Percentiles rank a stretch among this genome's conserved stretches.
These are phyloP conservation scores for Cinnamomum chago DNA, from an alignment of 164 flowering plant species.

Conservation along the genomic window DNA sequence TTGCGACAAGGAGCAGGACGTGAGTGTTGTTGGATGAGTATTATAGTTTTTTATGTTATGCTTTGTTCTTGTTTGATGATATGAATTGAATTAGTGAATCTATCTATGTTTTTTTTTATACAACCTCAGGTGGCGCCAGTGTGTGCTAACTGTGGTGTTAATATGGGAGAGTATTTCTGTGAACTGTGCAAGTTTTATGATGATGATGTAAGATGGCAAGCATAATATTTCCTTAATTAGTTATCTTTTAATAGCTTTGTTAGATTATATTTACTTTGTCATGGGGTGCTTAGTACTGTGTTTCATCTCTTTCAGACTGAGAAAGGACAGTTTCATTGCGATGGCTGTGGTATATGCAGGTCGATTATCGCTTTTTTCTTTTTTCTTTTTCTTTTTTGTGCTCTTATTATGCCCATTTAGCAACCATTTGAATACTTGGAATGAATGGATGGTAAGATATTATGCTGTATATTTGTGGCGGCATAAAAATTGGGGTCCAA, in stretches of 20 bases:
- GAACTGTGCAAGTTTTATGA: slow-evolving; percentile 86
- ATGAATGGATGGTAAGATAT: neutral
- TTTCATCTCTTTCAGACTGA: slow-evolving; percentile 22
- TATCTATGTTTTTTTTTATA: neutral
- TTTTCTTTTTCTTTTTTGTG: no score
- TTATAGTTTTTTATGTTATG: neutral
- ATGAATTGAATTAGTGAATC: neutral
- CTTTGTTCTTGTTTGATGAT: neutral
- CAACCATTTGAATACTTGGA: neutral
- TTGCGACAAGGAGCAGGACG: slow-evolving; percentile 78
- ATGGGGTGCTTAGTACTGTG: neutral
- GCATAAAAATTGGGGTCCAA: neutral
- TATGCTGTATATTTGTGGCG: neutral
- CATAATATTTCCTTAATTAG: neutral
- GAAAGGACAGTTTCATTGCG: slow-evolving; percentile 80
- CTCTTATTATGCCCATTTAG: neutral
- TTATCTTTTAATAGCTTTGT: neutral
- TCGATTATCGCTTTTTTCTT: slow-evolving; percentile 7
- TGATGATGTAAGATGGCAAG: slow-evolving; percentile 59
- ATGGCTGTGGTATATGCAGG: slow-evolving; percentile 97
- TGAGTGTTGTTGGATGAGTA: slow-evolving; percentile 15
- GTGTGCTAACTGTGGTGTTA: slow-evolving; percentile 90
- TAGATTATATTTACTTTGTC: neutral
- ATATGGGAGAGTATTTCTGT: slow-evolving; percentile 94
- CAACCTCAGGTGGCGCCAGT: slow-evolving; percentile 51